Evolutionary conservation across 2,329 filamentous ascomycete species (phyloP).

Genomic region (Helotiales sp.): DNA sequence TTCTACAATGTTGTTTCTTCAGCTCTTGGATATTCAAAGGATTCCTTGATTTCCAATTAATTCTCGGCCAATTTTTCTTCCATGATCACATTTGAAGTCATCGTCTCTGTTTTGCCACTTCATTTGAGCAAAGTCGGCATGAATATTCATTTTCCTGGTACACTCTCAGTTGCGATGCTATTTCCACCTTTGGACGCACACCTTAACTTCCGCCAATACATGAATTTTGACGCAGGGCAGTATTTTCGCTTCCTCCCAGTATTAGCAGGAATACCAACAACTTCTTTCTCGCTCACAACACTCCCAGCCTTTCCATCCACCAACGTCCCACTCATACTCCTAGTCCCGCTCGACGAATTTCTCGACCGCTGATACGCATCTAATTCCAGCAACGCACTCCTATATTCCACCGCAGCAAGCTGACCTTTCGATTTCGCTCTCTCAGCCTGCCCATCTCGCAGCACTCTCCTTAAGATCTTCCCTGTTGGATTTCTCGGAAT

Average conservation of each 20-base stretch:
- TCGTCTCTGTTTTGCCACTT: not conserved
- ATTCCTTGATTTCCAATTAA: not conserved
- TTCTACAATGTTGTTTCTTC: too few relatives aligned
- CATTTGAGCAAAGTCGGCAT: not conserved
- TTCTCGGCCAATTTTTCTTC: not conserved
- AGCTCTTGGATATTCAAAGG: not conserved
- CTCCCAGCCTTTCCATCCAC: not conserved
- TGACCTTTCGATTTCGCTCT: not conserved
- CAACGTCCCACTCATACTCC: not conserved
- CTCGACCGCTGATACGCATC: not conserved
- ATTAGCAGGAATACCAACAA: not conserved
- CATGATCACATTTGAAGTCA: not conserved
- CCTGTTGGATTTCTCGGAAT: conserved; percentile 55
- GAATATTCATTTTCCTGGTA: not conserved
- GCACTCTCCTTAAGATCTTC: conserved; percentile 47
- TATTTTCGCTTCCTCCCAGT: conserved; percentile 8
- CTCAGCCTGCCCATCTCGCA: conserved; percentile 19
- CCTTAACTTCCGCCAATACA: conserved; percentile 1
- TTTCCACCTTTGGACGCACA: not conserved
- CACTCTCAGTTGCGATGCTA: not conserved
- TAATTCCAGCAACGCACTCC: not conserved
- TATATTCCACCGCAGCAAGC: conserved; percentile 1
- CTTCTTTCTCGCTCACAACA: not conserved
- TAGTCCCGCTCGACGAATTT: not conserved
- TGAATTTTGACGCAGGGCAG: not conserved